Base-by-base conservation (phyloP, 163 green algal species). In the Volvox carteri region DNA sequence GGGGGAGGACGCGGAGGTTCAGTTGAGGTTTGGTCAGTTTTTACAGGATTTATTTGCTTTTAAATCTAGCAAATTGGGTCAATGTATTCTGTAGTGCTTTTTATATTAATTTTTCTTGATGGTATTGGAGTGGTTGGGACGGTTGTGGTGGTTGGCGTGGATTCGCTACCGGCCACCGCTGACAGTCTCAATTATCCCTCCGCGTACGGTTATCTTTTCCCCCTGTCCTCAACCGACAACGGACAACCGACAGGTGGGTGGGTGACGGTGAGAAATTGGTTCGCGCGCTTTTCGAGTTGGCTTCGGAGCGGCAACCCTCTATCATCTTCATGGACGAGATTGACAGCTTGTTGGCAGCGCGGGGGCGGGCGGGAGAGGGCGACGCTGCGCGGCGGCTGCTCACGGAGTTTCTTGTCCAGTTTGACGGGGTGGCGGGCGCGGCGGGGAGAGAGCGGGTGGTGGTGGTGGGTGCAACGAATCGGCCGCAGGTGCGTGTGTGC, bases 281-380 rank as follows among this genome's bases (percentile, higher is more conserved):
- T 23, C 85, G 93, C 0, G 85, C 85, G 6, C 85, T 96, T 58
- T 95, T 95, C 80, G 70, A 86, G 58, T n/a, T 95, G 50, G 96
- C 96, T 0, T 68, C 91, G 0, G 92, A 94, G 81, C 93, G 93
- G n/a, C 90, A 95, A 86, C 97, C 97, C 0, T 92, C 95, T 76
- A 96, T 99, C 92, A 96, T 99, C 25, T 99, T 99, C 87, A 97
- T 99, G 48, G 97, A 98, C 88, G 96, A 98, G 92, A 95, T 98
- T 18, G 96, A 98, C 93, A 95, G 91, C 90, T 94, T 98, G 68
- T 89, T 97, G 44, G 92, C 90, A 56, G 58, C 62, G 56, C 23
- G 74, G 75, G 46, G 48, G 72, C 77, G 37, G 67, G 30, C 76
- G n/a, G 84, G 87, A 19, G 98, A 99, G 94, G 96, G 99, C 80